Conservation (phyloP, 352 stramenopile species). For the Phytophthora fragariaefolia region DNA sequence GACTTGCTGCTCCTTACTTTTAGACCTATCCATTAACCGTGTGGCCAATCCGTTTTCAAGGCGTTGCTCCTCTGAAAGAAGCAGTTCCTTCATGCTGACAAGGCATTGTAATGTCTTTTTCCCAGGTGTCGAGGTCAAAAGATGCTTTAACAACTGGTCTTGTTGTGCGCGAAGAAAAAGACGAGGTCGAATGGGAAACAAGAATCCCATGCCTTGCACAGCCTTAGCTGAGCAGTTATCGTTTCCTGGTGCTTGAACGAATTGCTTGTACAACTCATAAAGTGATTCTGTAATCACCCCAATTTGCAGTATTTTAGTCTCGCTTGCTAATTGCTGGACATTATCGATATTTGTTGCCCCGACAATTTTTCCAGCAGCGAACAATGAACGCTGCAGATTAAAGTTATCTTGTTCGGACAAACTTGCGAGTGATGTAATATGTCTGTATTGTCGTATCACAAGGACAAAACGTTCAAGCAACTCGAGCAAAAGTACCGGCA, state of each 20-base stretch:
- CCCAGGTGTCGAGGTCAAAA: conserved; percentile 46
- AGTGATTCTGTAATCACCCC: conserved; percentile 65
- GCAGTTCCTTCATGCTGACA: conserved; percentile 75
- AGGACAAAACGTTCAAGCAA: conserved; percentile 77
- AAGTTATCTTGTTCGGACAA: conserved; percentile 49
- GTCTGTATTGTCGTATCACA: conserved; percentile 59
- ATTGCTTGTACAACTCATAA: conserved; percentile 65
- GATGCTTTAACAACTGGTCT: conserved; percentile 61
- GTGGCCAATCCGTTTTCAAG: conserved; percentile 57
- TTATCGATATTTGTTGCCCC: conserved; percentile 71
- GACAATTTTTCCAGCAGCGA: conserved; percentile 71
- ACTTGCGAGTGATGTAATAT: conserved; percentile 38
- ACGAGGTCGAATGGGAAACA: conserved; percentile 71
- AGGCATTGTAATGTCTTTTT: conserved; percentile 76
- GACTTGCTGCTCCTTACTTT: conserved; percentile 78
- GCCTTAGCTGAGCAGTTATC: conserved; percentile 67
- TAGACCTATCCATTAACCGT: conserved; percentile 54
- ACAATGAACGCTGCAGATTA: conserved; percentile 79
- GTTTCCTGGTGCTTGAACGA: conserved; percentile 52
- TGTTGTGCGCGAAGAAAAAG: conserved; percentile 79
- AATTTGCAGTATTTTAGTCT: conserved; percentile 48
- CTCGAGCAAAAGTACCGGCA: conserved; percentile 53
- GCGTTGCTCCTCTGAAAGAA: conserved; percentile 74
- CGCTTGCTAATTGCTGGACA: conserved; percentile 32
- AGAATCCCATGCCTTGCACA: conserved; percentile 83